Evolutionary conservation across 805 yeast genomes (phyloP), one percentile per base, ranked within the genome.

Genomic region (Candida jianshihensis): DNA sequence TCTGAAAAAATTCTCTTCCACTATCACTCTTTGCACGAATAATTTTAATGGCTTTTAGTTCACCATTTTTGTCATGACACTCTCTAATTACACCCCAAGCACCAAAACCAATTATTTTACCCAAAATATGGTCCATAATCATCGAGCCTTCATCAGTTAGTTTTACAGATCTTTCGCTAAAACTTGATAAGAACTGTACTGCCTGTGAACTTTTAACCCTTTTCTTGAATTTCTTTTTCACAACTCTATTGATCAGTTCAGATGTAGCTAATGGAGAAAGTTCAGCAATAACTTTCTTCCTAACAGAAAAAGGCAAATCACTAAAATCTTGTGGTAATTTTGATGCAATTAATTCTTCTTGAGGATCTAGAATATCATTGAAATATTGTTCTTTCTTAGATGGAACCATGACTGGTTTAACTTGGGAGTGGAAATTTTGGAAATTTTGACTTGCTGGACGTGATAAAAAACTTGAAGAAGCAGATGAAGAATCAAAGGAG

Each of bases 31-130:
- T 68, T 19, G 78, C 77, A 33, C 73, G 70, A 6, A 75, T 71
- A 30, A 75, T 69, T 54, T 83, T 83, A 44, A 82, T 74, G 1
- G 92, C 94, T 42, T 62, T 46, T 13, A 56, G 55, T 30, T 59
- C 59, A 6, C 42, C 47, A 18, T 52, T 53, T 12, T 47, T 39
- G 13, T 57, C 43, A 8, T 51, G 56, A 43, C 90, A 83, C 53
- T 83, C 90, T 39, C 95, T 64, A 10, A 88, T 81, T 20, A 80
- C 71, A 10, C 96, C 95, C 82, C 92, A 89, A 0, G 95, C 94
- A 12, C 97, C 96, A 53, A 74, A 75, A 2, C 96, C 96, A 42
- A 87, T 79, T 10, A 81, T 71, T 46, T 76, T 77, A 1, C 94
- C 95, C 21, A 88, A 54, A 22, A 60, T 68, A 46, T 76, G 75